A percentile compares a stretch with the other conserved stretches of the same genome.
These are phyloP conservation scores for Pythium aristosporum DNA, from an alignment of 352 stramenopile species.

Conservation along the genomic window DNA sequence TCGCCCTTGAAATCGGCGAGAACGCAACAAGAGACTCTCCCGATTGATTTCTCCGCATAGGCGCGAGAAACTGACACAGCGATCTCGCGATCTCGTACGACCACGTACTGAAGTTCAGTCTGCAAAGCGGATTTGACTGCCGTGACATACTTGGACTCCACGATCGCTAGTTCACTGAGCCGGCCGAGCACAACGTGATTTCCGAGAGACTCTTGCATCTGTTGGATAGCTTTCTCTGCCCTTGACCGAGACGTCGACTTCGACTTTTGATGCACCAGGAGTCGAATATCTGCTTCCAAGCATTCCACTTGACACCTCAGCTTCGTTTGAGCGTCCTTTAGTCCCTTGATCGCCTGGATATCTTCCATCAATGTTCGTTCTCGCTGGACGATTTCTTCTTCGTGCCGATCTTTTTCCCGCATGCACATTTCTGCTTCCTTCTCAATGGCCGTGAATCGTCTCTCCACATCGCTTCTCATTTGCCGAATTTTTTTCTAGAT, in stretches of 20 bases:
- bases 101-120: constrained; percentile 16
- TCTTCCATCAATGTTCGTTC: constrained; percentile 2
- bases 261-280: neutral
- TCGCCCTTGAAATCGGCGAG: constrained; percentile 21
- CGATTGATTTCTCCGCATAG: constrained; percentile 21
- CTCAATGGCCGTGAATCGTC: neutral
- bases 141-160: neutral
- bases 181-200: constrained; percentile 9
- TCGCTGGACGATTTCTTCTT: neutral
- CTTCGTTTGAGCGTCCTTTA: neutral
- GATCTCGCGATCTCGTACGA: constrained; percentile 21
- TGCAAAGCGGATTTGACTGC: constrained; percentile 28
- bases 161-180: constrained; percentile 16
- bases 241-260: neutral
- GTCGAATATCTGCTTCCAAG: constrained; percentile 1
- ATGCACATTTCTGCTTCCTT: neutral
- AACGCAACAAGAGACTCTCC: constrained; percentile 29
- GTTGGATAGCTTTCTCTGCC: constrained; percentile 7
- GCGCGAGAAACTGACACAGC: constrained; percentile 20
- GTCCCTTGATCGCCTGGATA: neutral
- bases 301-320: neutral
- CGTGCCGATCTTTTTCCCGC: neutral
- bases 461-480: neutral
- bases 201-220: neutral
- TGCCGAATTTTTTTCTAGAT: neutral